These are phyloP conservation scores for Actinidia arguta DNA, from an alignment of 179 eudicot species.

Conservation along the genomic window DNA sequence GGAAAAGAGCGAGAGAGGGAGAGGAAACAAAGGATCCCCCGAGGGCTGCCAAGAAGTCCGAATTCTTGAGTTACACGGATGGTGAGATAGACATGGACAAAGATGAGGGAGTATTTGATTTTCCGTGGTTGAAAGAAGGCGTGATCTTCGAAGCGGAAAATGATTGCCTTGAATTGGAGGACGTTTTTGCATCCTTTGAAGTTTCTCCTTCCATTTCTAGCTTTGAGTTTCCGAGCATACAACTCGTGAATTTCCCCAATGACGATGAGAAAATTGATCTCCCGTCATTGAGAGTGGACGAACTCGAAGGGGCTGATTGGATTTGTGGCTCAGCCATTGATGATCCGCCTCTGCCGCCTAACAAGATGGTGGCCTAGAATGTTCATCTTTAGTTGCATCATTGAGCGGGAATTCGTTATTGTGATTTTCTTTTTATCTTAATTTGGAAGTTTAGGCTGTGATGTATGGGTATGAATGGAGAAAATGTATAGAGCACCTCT, in stretches of 20 bases:
- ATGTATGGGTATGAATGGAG: too few species aligned
- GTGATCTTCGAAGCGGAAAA: neutral
- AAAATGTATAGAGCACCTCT: too few species aligned
- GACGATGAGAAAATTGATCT: neutral
- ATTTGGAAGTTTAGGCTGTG: too few species aligned
- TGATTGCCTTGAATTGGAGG: neutral
- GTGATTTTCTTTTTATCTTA: too few species aligned
- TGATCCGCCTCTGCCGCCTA: too few species aligned
- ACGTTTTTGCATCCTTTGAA: neutral
- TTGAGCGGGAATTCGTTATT: too few species aligned
- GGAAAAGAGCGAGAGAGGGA: constrained; percentile 5
- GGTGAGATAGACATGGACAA: neutral
- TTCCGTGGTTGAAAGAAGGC: constrained; percentile 14
- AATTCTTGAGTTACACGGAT: neutral
- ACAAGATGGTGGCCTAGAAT: too few species aligned
- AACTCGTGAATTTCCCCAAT: neutral
- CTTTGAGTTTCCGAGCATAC: neutral
- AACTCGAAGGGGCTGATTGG: constrained; percentile 11
- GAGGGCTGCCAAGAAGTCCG: neutral
- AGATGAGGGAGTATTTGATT: neutral
- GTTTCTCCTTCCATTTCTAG: neutral
- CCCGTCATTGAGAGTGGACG: neutral
- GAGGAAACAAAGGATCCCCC: neutral
- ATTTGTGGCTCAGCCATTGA: neutral
- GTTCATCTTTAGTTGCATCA: too few species aligned